Conservation (phyloP, 176 grass and related monocot species). For the Oryza nivara region DNA sequence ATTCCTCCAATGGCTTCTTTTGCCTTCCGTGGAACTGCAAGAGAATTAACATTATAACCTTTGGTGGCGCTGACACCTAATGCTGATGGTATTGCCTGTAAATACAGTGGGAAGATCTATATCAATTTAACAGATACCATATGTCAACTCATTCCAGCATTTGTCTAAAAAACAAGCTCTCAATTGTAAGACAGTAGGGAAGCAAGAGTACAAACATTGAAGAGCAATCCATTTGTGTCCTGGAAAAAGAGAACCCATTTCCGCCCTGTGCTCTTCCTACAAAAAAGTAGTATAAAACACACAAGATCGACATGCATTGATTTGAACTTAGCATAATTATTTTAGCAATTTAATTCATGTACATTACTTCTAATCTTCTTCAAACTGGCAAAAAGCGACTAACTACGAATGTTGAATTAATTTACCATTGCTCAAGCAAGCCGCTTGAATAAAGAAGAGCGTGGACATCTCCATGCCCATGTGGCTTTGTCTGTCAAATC, state of each 20-base stretch:
- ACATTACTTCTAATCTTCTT: conserved; percentile 22
- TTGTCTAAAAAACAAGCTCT: conserved; percentile 11
- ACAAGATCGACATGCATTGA: conserved; percentile 15
- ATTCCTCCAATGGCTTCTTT: conserved; percentile 99
- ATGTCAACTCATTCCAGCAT: neutral
- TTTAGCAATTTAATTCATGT: conserved; percentile 33
- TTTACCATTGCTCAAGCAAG: conserved; percentile 81
- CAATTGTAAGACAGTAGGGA: conserved; percentile 32
- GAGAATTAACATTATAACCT: conserved; percentile 97
- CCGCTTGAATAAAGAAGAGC: conserved; percentile 95
- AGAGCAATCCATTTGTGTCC: conserved; percentile 95
- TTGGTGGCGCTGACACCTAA: conserved; percentile 90
- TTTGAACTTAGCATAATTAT: neutral
- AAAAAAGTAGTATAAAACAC: conserved; percentile 31
- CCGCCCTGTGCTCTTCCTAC: conserved; percentile 62
- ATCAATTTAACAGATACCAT: neutral
- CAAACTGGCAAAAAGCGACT: neutral
- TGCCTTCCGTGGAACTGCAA: conserved; percentile 90
- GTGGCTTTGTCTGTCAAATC: conserved; percentile 85
- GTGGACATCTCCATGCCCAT: conserved; percentile 97
- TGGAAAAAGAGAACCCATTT: conserved; percentile 98
- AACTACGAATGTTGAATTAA: conserved; percentile 15
- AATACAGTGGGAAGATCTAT: conserved; percentile 20
- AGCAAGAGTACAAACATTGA: conserved; percentile 67
- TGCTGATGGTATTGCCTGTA: conserved; percentile 94